Conservation (phyloP, 2,329 filamentous ascomycete genomes). For the Xylaria sp. region DNA sequence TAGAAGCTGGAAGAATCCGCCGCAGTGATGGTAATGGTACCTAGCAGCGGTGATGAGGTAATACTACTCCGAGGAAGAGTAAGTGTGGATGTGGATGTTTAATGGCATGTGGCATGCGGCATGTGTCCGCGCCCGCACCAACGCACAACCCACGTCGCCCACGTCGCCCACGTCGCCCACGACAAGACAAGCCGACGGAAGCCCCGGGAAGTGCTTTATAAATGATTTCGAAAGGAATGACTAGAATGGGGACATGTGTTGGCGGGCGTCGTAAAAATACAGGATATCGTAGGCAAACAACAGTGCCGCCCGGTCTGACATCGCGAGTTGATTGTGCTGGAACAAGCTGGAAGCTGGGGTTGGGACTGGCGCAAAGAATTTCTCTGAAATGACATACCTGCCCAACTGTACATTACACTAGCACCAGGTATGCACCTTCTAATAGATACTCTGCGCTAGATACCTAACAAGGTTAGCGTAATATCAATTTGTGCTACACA, state of each 20-base stretch:
- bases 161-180: too few relatives aligned
- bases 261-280: not conserved
- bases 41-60: slow-evolving; percentile 15
- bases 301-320: slow-evolving; percentile 2
- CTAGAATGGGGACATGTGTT: not conserved
- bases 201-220: not conserved
- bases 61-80: not conserved
- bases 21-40: not conserved
- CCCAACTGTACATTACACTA: not conserved
- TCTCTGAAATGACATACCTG: slow-evolving; percentile 15
- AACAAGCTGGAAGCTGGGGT: not conserved
- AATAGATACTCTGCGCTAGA: too few relatives aligned
- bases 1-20: slow-evolving; percentile 18
- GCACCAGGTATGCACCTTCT: too few relatives aligned
- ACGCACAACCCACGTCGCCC: not conserved
- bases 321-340: not conserved
- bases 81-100: not conserved
- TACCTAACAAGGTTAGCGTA: slow-evolving; percentile 7
- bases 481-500: not conserved
- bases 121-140: slow-evolving; percentile 5
- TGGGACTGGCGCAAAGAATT: slow-evolving; percentile 10
- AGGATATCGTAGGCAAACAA: not conserved
- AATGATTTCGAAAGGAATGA: not conserved
- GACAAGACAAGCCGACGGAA: slow-evolving; percentile 4
- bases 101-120: too few relatives aligned